phyloP scores from a whole-genome alignment of 176 grass and related monocot genomes.

The Alloteropsis semialata region DNA sequence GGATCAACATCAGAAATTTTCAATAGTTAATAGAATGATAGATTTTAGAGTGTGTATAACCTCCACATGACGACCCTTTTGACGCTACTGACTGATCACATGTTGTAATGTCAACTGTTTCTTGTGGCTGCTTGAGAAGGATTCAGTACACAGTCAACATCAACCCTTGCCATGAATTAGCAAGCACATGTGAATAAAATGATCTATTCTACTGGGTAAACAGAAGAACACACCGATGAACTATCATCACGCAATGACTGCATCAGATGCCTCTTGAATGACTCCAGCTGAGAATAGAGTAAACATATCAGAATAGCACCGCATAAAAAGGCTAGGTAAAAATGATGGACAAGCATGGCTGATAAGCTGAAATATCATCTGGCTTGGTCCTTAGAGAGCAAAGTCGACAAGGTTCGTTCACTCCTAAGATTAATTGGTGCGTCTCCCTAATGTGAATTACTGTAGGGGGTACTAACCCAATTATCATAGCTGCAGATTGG shows the following conservation, averaged over 20 bases:
- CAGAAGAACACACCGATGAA: slow-evolving; percentile 57
- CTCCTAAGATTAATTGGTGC: neutral
- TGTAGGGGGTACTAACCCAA: neutral
- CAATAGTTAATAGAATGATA: neutral
- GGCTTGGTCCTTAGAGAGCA: neutral
- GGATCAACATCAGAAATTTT: neutral
- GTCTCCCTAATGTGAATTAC: neutral
- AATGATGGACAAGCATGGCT: neutral
- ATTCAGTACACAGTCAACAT: slow-evolving; percentile 2
- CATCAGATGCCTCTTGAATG: slow-evolving; percentile 95
- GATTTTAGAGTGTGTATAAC: slow-evolving; percentile 9
- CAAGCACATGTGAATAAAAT: neutral
- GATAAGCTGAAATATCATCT: neutral
- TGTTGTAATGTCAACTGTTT: slow-evolving; percentile 74
- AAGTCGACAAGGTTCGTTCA: neutral
- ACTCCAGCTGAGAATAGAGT: slow-evolving; percentile 63
- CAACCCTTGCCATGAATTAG: neutral
- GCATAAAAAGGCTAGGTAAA: neutral
- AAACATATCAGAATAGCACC: neutral
- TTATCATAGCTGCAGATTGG: neutral
- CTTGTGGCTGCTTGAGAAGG: slow-evolving; percentile 43
- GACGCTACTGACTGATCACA: slow-evolving; percentile 59
- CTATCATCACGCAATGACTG: slow-evolving; percentile 74
- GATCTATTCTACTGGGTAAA: slow-evolving; percentile 1
- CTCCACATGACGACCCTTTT: slow-evolving; percentile 58